These are phyloP conservation scores for Phanerochaete sordida DNA, from an alignment of 768 basidiomycete species.

Conservation along the genomic window DNA sequence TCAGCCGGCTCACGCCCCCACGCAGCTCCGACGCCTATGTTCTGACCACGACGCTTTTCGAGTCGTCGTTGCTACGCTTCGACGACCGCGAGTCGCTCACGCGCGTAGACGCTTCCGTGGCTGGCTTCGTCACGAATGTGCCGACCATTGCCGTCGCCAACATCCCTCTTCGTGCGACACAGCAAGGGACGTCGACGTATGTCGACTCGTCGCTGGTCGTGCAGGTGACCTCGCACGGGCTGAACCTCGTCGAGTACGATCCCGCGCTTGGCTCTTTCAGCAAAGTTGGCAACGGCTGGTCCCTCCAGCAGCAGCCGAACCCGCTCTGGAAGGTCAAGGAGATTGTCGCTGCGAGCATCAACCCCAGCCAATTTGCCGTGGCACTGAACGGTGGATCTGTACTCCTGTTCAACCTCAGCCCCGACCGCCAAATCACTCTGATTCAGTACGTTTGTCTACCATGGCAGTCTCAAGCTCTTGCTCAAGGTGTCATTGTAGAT, in stretches of 20 bases:
- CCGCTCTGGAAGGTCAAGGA: constrained; percentile 31
- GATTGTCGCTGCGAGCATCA: constrained; percentile 68
- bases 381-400: constrained; percentile 55
- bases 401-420: constrained; percentile 45
- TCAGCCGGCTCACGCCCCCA: neutral
- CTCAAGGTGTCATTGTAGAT: no score
- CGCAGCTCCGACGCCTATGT: constrained; percentile 52
- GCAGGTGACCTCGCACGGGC: constrained; percentile 65
- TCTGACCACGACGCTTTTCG: constrained; percentile 55
- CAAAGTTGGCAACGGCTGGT: constrained; percentile 39
- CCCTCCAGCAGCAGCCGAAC: constrained; percentile 21
- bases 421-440: constrained; percentile 32
- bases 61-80: constrained; percentile 53
- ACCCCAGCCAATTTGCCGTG: constrained; percentile 62
- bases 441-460: constrained; percentile 33
- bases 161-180: constrained; percentile 35
- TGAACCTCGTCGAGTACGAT: constrained; percentile 57
- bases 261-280: constrained; percentile 36
- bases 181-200: constrained; percentile 27
- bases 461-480: no score
- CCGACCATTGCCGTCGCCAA: constrained; percentile 68
- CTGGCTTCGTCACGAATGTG: constrained; percentile 42
- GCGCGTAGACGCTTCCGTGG: constrained; percentile 30
- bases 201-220: constrained; percentile 54
- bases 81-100: constrained; percentile 41